Evolutionary conservation across 2,329 filamentous ascomycete genomes (phyloP), one percentile per base, ranked within the genome.

Genomic region (Ceratocystis lukuohia): DNA sequence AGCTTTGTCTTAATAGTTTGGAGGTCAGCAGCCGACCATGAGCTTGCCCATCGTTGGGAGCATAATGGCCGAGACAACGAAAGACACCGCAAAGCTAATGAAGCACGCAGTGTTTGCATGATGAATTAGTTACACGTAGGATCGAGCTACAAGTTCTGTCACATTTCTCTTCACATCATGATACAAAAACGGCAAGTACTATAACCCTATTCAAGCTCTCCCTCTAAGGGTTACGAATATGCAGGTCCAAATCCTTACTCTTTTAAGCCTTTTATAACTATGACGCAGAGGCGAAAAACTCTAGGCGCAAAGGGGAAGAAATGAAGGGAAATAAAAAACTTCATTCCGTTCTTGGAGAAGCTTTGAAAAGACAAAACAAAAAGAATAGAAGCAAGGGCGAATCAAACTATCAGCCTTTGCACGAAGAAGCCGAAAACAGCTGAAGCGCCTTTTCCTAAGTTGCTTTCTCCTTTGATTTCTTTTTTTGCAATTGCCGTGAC

Each of bases 21-120:
- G 15, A 63, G 30, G 6, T 41, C 44, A 22, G 53, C 53, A 8
- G 45, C 41, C 2, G 65, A 44, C 57, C 44, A 50, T 20, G 61
- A 56, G n/a, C 37, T 61, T 30, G 61, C 4, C 63, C 50, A 61
- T 46, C 33, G 57, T 46, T 69, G 66, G 69, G 71, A 84, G 84
- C 81, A 80, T 79, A 63, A 5, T 8, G 17, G 0, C 28, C 56
- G 25, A 25, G 28, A 28, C 17, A 37, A n/a, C 0, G 17, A 15
- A 28, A 30, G n/a, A 15, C 8, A 30, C 30, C 25, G 10, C 12
- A 17, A 17, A 15, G 12, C 10, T 1, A 15, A 57, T n/a, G 22
- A 30, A n/a, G 33, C 33, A 30, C 28, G 2, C 8, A 3, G 28
- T 6, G 56, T 7, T 8, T n/a, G 17, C 56, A 59, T 59, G 28